Evolutionary conservation across 192 early-diverging fungal species (phyloP), one percentile per base, ranked within the genome.

Genomic region (Podila clonocystis): DNA sequence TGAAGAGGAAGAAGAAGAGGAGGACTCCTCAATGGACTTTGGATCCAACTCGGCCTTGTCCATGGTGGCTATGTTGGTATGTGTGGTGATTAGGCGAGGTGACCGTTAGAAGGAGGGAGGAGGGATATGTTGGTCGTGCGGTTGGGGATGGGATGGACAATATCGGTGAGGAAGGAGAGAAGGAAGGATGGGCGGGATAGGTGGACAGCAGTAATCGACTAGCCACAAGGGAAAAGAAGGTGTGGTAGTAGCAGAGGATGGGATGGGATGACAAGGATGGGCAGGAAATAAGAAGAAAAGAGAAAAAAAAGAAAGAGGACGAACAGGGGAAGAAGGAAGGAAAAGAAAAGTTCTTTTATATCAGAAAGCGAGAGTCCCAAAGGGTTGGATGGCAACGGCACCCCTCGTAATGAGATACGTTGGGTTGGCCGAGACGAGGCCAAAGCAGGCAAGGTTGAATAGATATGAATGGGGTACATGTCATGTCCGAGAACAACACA

Each of bases 1-100:
- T 36, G 65, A 33, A 13, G 65, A 34, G 28, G 75, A 50, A 9
- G 61, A 50, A 9, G 61, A 38, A 38, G 26, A n/a, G 34, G 67
- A 58, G 55, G 62, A 41, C 29, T 63, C 75, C 30, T 33, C 36
- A 26, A 50, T 15, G 41, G 73, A 68, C 15, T 58, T 41, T 31
- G 58, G 33, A 7, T 69, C 69, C 28, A 73, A 48, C 33, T 75
- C 73, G 28, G 59, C 29, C 49, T 67, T 75, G 66, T 62, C 65
- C 73, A 75, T 75, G 57, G 29, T 49, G 57, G 38, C 28, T n/a
- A 26, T 57, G n/a, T 22, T 36, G 19, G 33, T 15, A 26, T 13
- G 58, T 6, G 28, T 30, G 8, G 28, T 8, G 22, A 36, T 55
- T 24, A 26, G 58, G 57, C 24, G 36, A 59, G 57, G 28, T 26